These are phyloP conservation scores for Piper betle DNA, from an alignment of 164 flowering plant genomes.

Conservation along the genomic window DNA sequence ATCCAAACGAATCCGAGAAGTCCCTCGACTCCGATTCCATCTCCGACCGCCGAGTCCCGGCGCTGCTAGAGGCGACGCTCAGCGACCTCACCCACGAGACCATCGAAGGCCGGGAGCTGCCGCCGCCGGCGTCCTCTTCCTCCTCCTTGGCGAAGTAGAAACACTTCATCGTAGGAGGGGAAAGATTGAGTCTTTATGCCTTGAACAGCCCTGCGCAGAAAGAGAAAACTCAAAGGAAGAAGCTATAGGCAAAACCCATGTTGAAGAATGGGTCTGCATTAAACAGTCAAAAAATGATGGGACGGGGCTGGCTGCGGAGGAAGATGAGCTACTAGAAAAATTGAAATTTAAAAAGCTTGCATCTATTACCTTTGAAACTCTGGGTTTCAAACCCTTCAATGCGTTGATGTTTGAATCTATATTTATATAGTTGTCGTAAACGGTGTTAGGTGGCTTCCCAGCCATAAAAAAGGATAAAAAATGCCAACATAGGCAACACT, in stretches of 20 bases:
- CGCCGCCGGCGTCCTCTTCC: constrained; percentile 17
- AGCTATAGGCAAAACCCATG: background rate
- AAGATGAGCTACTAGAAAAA: too few relatives aligned
- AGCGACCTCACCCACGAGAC: constrained; percentile 80
- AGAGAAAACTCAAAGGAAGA: background rate
- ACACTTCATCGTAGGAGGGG: constrained; percentile 49
- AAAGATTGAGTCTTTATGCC: background rate
- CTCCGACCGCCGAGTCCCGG: constrained; percentile 21
- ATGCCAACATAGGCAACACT: too few relatives aligned
- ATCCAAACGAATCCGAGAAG: constrained; percentile 14
- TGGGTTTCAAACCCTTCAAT: too few relatives aligned
- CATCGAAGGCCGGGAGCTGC: constrained; percentile 27
- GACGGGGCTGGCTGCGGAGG: background rate
- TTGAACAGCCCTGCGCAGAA: background rate
- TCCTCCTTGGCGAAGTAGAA: constrained; percentile 59
- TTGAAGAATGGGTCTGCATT: background rate
- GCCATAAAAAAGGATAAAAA: too few relatives aligned
- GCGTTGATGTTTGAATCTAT: too few relatives aligned
- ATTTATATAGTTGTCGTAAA: too few relatives aligned
- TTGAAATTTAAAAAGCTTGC: too few relatives aligned
- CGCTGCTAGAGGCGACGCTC: constrained; percentile 53
- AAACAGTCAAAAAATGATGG: background rate
- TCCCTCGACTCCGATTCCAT: constrained; percentile 22
- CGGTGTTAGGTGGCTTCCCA: too few relatives aligned
- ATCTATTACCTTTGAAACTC: too few relatives aligned